Evolutionary conservation across 192 early-diverging fungal genomes (phyloP).

Genomic region (Gaertneriomyces semiglobifer): DNA sequence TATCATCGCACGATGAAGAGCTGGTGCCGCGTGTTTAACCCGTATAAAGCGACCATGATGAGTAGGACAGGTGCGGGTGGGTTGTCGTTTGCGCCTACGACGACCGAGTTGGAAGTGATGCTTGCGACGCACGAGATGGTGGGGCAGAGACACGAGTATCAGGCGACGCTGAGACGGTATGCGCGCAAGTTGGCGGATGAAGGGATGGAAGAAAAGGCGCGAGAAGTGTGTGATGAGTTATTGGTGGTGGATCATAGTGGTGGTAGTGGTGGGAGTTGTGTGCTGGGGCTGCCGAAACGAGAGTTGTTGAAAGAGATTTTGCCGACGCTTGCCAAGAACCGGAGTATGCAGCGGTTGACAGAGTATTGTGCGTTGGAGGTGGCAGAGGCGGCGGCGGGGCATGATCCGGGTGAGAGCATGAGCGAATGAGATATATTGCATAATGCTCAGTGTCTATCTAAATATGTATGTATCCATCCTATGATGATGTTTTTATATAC

Average conservation of each 20-base stretch:
- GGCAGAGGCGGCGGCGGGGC: no score
- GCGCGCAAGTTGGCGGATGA: constrained; percentile 66
- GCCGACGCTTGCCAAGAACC: no score
- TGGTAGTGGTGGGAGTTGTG: constrained; percentile 24
- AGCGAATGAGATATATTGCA: no score
- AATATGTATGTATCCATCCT: no score
- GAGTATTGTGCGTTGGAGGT: no score
- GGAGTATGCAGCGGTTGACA: no score
- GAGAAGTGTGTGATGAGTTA: constrained; percentile 68
- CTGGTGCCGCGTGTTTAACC: constrained; percentile 39
- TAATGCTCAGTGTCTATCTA: no score
- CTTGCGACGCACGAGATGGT: constrained; percentile 49
- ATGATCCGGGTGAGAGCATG: no score
- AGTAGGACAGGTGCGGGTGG: background rate
- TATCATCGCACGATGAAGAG: constrained; percentile 62
- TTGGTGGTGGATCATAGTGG: constrained; percentile 40
- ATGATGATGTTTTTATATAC: no score
- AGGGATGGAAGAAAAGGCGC: constrained; percentile 52
- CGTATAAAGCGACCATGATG: background rate
- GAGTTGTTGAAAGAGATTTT: no score
- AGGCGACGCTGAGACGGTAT: constrained; percentile 59
- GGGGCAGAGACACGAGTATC: constrained; percentile 55
- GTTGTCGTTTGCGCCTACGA: background rate
- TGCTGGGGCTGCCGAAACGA: no score
- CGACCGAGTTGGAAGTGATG: background rate